Percentiles rank a stretch among this genome's conserved stretches.
These are phyloP conservation scores for Pseudogymnoascus sp. DNA, from an alignment of 2,329 filamentous ascomycete species.

Conservation along the genomic window DNA sequence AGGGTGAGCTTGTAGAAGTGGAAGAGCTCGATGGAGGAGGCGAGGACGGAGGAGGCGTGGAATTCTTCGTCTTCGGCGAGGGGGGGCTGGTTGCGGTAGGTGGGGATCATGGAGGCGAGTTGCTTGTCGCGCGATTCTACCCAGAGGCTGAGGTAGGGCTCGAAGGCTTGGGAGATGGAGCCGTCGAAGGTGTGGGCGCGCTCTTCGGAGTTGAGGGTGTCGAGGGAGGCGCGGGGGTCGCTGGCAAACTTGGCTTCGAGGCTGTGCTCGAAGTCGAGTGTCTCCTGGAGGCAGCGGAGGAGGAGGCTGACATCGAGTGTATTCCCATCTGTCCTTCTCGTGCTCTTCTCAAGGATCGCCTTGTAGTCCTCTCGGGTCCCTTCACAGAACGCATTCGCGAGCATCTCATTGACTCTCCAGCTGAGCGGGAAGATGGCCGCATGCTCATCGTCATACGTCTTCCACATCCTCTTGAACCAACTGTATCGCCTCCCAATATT, in stretches of 20 bases:
- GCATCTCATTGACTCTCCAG: slow-evolving; percentile 84
- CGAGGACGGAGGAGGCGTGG: slow-evolving; percentile 77
- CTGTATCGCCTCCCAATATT: slow-evolving; percentile 93
- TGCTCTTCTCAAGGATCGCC: slow-evolving; percentile 79
- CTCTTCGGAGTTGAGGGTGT: slow-evolving; percentile 75
- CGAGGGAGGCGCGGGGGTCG: slow-evolving; percentile 70
- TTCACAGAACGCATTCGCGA: slow-evolving; percentile 90
- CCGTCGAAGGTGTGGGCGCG: slow-evolving; percentile 74
- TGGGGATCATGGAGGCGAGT: slow-evolving; percentile 73
- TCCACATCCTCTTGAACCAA: slow-evolving; percentile 94
- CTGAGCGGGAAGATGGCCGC: slow-evolving; percentile 74
- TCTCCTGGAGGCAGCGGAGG: slow-evolving; percentile 85
- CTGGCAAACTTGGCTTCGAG: slow-evolving; percentile 76
- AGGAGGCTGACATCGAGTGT: slow-evolving; percentile 84
- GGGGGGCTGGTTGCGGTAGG: slow-evolving; percentile 75
- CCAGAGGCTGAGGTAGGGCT: slow-evolving; percentile 94
- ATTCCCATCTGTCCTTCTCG: slow-evolving; percentile 67
- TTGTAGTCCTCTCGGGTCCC: slow-evolving; percentile 94
- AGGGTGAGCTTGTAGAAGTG: slow-evolving; percentile 91
- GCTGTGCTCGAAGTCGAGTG: slow-evolving; percentile 90
- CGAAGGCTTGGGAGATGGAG: slow-evolving; percentile 91
- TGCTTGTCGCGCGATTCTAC: slow-evolving; percentile 93
- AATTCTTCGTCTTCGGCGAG: slow-evolving; percentile 85
- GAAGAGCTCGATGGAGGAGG: slow-evolving; percentile 92
- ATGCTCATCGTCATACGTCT: slow-evolving; percentile 92